phyloP scores from a whole-genome alignment of 768 basidiomycete species.

The Coprinellus aureogranulatus region DNA sequence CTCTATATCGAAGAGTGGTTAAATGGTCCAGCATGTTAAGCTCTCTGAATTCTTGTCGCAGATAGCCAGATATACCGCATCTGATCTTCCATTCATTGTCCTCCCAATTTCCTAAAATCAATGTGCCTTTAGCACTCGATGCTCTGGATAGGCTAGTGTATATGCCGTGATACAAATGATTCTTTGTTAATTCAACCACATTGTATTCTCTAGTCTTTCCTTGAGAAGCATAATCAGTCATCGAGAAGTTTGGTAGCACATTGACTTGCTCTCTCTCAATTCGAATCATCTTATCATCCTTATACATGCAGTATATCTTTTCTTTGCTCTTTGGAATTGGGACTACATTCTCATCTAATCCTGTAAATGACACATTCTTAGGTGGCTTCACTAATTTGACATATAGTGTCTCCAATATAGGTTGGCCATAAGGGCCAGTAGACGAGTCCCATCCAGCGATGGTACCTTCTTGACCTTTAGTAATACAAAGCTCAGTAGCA shows the following conservation, averaged over 20 bases:
- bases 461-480: conserved; percentile 31
- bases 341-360: conserved; percentile 29
- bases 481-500: conserved; percentile 33
- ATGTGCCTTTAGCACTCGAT: conserved; percentile 18
- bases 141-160: conserved; percentile 31
- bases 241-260: conserved; percentile 27
- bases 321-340: conserved; percentile 13
- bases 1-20: conserved; percentile 20
- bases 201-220: conserved; percentile 27
- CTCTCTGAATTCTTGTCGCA: conserved; percentile 34
- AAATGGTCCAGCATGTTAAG: conserved; percentile 36
- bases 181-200: conserved; percentile 20
- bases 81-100: conserved; percentile 21
- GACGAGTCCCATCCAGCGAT: conserved; percentile 30
- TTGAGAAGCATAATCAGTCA: conserved; percentile 35
- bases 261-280: conserved; percentile 24
- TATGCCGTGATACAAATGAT: conserved; percentile 27
- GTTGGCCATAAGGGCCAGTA: not conserved
- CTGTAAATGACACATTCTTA: conserved; percentile 17
- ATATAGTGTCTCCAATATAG: conserved; percentile 27
- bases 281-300: conserved; percentile 11
- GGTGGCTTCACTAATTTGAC: conserved; percentile 26
- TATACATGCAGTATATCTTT: not conserved
- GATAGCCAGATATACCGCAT: conserved; percentile 20
- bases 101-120: conserved; percentile 27